phyloP scores from a whole-genome alignment of 2,329 filamentous ascomycete genomes.

The Westerdykella ornata region DNA sequence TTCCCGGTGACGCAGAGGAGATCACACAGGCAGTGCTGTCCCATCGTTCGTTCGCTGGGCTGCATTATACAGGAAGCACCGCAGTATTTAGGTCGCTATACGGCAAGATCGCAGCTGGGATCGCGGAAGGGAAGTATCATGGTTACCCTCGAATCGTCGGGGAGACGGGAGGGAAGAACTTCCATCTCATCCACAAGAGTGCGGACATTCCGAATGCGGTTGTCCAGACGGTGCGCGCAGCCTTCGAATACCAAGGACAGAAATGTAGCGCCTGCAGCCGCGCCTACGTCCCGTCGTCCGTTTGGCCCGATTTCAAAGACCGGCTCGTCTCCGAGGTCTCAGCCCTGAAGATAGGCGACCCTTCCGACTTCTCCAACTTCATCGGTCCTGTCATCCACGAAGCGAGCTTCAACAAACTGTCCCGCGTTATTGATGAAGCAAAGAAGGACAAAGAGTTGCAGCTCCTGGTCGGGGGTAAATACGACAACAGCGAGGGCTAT shows the following conservation, averaged over 20 bases:
- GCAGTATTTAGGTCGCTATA: conserved; percentile 85
- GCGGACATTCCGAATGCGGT: conserved; percentile 74
- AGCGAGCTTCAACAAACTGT: conserved; percentile 72
- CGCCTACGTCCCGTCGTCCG: conserved; percentile 67
- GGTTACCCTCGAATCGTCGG: conserved; percentile 85
- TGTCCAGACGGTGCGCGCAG: conserved; percentile 74
- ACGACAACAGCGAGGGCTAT: conserved; percentile 73
- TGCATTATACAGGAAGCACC: conserved; percentile 93
- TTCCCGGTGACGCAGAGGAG: conserved; percentile 79
- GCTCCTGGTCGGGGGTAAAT: conserved; percentile 66
- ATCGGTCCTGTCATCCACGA: conserved; percentile 83
- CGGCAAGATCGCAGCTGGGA: conserved; percentile 73
- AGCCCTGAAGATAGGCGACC: conserved; percentile 63
- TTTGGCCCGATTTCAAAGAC: conserved; percentile 65
- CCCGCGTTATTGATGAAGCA: conserved; percentile 69
- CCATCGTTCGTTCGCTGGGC: conserved; percentile 76
- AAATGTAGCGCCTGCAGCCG: conserved; percentile 85
- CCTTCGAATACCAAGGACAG: conserved; percentile 87
- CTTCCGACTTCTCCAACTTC: conserved; percentile 68
- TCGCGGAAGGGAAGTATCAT: conserved; percentile 73
- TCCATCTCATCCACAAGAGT: conserved; percentile 71
- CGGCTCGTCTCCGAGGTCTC: conserved; percentile 61
- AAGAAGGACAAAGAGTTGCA: conserved; percentile 67
- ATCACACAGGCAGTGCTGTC: conserved; percentile 71
- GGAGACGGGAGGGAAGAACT: conserved; percentile 92